Evolutionary conservation across 768 basidiomycete species (phyloP).

Genomic region (Mycena kentingensis): DNA sequence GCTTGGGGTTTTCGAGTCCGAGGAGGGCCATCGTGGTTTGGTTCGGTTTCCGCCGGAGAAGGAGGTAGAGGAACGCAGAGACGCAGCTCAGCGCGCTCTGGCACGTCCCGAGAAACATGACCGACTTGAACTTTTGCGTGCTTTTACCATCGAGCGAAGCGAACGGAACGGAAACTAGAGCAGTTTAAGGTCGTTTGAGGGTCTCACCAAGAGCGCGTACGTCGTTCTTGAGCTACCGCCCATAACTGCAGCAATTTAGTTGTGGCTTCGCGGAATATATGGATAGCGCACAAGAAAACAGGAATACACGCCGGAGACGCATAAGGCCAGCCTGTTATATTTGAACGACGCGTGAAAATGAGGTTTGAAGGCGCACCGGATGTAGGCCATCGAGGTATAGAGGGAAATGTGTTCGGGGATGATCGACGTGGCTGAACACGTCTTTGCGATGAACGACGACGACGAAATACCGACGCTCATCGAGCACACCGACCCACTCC

Average conservation of each 20-base stretch:
- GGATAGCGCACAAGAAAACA: slow-evolving; percentile 78
- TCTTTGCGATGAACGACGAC: slow-evolving; percentile 46
- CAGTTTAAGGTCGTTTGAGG: slow-evolving; percentile 1
- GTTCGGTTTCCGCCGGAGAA: slow-evolving; percentile 55
- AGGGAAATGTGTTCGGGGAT: slow-evolving; percentile 1
- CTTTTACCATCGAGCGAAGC: slow-evolving; percentile 61
- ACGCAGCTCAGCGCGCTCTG: slow-evolving; percentile 80
- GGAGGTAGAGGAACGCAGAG: slow-evolving; percentile 77
- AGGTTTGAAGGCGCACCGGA: slow-evolving; percentile 15
- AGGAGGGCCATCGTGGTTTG: slow-evolving; percentile 58
- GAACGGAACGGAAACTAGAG: slow-evolving; percentile 81
- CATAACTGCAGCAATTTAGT: slow-evolving; percentile 55
- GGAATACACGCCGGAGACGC: slow-evolving; percentile 86
- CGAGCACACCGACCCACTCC: slow-evolving; percentile 21
- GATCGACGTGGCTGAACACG: slow-evolving; percentile 13
- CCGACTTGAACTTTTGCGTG: slow-evolving; percentile 78
- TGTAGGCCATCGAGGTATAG: slow-evolving; percentile 22
- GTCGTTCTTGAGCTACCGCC: slow-evolving; percentile 93
- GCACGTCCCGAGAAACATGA: slow-evolving; percentile 81
- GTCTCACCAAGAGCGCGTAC: slow-evolving; percentile 45
- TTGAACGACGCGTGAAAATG: slow-evolving; percentile 5
- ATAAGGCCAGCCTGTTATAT: slow-evolving; percentile 60
- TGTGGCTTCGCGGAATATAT: slow-evolving; percentile 5
- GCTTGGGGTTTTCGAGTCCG: slow-evolving; percentile 53
- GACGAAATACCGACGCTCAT: slow-evolving; percentile 59